Conservation (phyloP, 73 alveolate species). For the Paramecium tetraurelia region DNA sequence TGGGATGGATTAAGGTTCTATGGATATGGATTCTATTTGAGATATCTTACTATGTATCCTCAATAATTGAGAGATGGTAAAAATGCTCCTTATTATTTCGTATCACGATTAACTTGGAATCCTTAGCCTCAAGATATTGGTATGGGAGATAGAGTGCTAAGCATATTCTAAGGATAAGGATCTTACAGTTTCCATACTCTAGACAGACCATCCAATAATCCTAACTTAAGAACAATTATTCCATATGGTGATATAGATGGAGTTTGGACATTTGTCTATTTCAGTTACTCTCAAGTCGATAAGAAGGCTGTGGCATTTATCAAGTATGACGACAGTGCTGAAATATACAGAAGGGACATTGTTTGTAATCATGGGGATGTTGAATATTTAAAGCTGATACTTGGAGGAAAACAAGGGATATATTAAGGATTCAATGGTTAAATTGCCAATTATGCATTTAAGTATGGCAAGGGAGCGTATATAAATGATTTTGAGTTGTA, state of each 20-base stretch:
- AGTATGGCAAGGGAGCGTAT: not conserved
- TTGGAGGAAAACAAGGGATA: not conserved
- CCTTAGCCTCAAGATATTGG: not conserved
- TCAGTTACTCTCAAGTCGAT: not conserved
- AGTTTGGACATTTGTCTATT: slow-evolving; percentile 43
- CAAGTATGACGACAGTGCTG: not conserved
- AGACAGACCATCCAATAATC: not conserved
- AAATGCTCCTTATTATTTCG: not conserved
- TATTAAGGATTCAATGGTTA: slow-evolving; percentile 44
- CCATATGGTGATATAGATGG: slow-evolving; percentile 42
- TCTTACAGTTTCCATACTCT: not conserved
- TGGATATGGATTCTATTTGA: slow-evolving; percentile 47
- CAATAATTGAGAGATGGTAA: not conserved
- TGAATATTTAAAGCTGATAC: not conserved
- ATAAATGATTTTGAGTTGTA: not conserved
- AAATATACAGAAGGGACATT: not conserved
- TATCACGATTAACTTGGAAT: slow-evolving; percentile 3
- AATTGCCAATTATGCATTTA: slow-evolving; percentile 21
- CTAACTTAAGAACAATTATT: not conserved
- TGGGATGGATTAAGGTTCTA: not conserved
- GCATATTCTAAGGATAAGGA: not conserved
- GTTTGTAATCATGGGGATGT: not conserved
- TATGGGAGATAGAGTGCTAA: slow-evolving; percentile 42
- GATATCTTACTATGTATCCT: not conserved
- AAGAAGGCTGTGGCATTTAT: not conserved